Conservation (phyloP, 2,329 filamentous ascomycete genomes). For the Cladosporium phlei region DNA sequence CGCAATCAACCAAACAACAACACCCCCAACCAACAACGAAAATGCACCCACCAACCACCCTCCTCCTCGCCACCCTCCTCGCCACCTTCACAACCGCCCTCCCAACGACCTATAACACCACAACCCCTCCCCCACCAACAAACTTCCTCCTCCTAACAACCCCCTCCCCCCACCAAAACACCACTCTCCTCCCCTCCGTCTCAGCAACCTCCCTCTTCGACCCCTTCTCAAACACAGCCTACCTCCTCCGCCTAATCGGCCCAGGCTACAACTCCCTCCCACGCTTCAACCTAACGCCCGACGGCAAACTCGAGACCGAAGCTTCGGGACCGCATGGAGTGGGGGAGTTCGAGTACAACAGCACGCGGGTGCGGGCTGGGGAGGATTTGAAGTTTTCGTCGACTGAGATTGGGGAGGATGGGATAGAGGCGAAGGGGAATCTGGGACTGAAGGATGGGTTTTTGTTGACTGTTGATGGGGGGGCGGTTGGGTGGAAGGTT, state of each 20-base stretch:
- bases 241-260: slow-evolving; percentile 35
- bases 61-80: not conserved
- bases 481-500: slow-evolving; percentile 36
- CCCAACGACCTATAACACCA: not conserved
- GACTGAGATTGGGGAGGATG: too few relatives aligned
- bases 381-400: slow-evolving; percentile 33
- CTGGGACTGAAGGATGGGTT: slow-evolving; percentile 34
- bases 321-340: slow-evolving; percentile 28
- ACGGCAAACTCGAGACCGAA: slow-evolving; percentile 31
- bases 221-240: slow-evolving; percentile 30
- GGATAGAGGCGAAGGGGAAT: slow-evolving; percentile 29
- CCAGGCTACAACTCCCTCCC: slow-evolving; percentile 38
- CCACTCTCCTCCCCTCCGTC: slow-evolving; percentile 32
- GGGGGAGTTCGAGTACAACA: slow-evolving; percentile 30
- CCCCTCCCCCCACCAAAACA: slow-evolving; percentile 23
- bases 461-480: slow-evolving; percentile 34
- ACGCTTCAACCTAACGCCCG: slow-evolving; percentile 33
- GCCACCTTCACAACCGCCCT: slow-evolving; percentile 12
- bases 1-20: not conserved
- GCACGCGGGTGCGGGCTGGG: slow-evolving; percentile 26
- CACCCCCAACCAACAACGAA: not conserved
- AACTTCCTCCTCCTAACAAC: slow-evolving; percentile 41
- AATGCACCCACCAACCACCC: slow-evolving; percentile 3
- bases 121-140: slow-evolving; percentile 13
- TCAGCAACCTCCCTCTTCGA: slow-evolving; percentile 38